These are phyloP conservation scores for Penicillium sp. DNA, from an alignment of 2,329 filamentous ascomycete species.

Conservation along the genomic window DNA sequence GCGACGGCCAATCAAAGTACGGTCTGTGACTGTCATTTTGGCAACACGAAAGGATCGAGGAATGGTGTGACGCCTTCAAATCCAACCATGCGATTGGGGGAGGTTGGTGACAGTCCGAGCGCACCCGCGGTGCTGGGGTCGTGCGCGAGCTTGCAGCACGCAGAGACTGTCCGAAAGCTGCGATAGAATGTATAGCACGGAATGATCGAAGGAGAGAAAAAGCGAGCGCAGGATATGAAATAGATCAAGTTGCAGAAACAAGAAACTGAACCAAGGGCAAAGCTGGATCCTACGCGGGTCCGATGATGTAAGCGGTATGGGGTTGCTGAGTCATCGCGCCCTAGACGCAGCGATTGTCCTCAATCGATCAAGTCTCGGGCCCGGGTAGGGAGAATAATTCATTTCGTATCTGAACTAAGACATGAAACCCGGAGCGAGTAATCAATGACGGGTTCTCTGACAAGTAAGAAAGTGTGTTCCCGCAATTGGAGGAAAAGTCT, in stretches of 20 bases:
- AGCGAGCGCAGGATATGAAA: neutral
- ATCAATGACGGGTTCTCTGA: neutral
- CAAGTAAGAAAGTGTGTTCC: neutral
- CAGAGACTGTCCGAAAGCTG: neutral
- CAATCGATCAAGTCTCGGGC: too few relatives aligned
- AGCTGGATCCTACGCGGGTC: slow-evolving; percentile 6
- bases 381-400: too few relatives aligned
- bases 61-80: neutral
- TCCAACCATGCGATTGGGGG: slow-evolving; percentile 8
- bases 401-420: slow-evolving; percentile 23
- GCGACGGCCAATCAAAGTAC: slow-evolving; percentile 35
- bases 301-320: slow-evolving; percentile 22
- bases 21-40: slow-evolving; percentile 32
- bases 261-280: slow-evolving; percentile 1
- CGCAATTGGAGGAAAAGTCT: neutral
- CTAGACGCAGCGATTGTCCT: neutral
- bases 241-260: neutral
- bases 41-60: slow-evolving; percentile 1
- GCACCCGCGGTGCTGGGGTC: slow-evolving; percentile 5
- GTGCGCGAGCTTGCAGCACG: slow-evolving; percentile 1
- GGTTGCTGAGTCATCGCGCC: slow-evolving; percentile 14
- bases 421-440: slow-evolving; percentile 24
- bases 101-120: slow-evolving; percentile 6
- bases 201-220: neutral
- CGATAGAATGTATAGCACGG: neutral